Evolutionary conservation across 306 rosid species (phyloP), one percentile per base, ranked within the genome.

Genomic region (Leucaena leucocephala): DNA sequence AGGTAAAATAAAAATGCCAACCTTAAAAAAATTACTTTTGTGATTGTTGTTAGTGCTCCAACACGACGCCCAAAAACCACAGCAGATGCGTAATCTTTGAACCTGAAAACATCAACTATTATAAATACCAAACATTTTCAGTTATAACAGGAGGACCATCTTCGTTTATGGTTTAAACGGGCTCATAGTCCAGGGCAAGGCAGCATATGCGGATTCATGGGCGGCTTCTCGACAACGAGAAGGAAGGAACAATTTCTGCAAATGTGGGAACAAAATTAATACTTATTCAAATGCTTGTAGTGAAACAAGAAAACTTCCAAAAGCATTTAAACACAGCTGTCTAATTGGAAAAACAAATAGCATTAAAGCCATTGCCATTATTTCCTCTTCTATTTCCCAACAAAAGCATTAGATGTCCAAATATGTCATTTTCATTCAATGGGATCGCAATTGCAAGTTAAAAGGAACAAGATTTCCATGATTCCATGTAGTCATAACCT

Each of bases 291-390:
- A 43, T 22, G 52, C 36, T 39, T 43, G 38, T 48, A 3, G 50
- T 19, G 52, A 59, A 59, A 21, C 38, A 19, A 21, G n/a, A 68
- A 43, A 68, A 68, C 1, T 21, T 68, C 38, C 9, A 6, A 43
- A 68, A 68, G 54, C 73, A 5, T 68, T 43, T 19, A 7, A 34
- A 21, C 43, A 68, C 54, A 43, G 73, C 73, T 68, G 39, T 68
- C 54, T 44, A 9, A 11, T 19, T 5, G 15, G 1, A 4, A 11
- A 10, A 12, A 61, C 8, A 57, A n/a, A 57, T 7, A 21, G 15
- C 64, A 22, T 59, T 4, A 27, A 27, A 22, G 38, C 9, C 35
- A 21, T 22, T 1, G 65, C 65, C 65, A 59, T 33, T 11, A 9
- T 27, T 33, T 61, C 67, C 40, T 27, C 40, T n/a, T 12, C 40